A percentile compares a stretch with the other conserved stretches of the same genome.
phyloP scores from a whole-genome alignment of 1,284 basidiomycete species.

The Tylopilus sp. region DNA sequence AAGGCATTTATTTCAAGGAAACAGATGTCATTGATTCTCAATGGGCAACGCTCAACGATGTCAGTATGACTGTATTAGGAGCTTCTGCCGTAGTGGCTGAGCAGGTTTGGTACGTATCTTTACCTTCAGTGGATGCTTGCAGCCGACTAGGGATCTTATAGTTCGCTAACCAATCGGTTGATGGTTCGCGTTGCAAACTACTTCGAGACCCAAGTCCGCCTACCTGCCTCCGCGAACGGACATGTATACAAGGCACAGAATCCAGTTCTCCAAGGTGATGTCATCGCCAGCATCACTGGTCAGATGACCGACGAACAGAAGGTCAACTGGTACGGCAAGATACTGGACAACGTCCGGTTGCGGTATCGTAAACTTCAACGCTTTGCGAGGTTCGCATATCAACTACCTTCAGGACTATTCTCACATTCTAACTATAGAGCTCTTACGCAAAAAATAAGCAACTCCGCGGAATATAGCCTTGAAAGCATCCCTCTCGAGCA shows the following conservation, averaged over 20 bases:
- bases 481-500: constrained; percentile 76
- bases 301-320: constrained; percentile 80
- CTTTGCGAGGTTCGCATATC: constrained; percentile 70
- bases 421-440: constrained; percentile 45
- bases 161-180: constrained; percentile 84
- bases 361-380: constrained; percentile 93
- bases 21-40: constrained; percentile 96
- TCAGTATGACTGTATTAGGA: constrained; percentile 84
- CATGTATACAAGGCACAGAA: constrained; percentile 24
- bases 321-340: constrained; percentile 87
- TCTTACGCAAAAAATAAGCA: constrained; percentile 85
- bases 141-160: constrained; percentile 26
- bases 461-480: constrained; percentile 91
- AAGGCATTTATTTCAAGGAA: constrained; percentile 94
- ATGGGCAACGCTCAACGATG: constrained; percentile 94
- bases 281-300: constrained; percentile 26
- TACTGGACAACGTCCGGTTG: constrained; percentile 90
- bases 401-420: neutral
- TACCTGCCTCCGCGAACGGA: constrained; percentile 46
- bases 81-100: constrained; percentile 93
- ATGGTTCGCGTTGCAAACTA: constrained; percentile 90
- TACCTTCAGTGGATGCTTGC: neutral
- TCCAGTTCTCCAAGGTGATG: constrained; percentile 26
- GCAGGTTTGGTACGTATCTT: constrained; percentile 73
- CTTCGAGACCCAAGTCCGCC: constrained; percentile 90